Conservation (phyloP, 805 yeast genomes). For the Candida boleticola region DNA sequence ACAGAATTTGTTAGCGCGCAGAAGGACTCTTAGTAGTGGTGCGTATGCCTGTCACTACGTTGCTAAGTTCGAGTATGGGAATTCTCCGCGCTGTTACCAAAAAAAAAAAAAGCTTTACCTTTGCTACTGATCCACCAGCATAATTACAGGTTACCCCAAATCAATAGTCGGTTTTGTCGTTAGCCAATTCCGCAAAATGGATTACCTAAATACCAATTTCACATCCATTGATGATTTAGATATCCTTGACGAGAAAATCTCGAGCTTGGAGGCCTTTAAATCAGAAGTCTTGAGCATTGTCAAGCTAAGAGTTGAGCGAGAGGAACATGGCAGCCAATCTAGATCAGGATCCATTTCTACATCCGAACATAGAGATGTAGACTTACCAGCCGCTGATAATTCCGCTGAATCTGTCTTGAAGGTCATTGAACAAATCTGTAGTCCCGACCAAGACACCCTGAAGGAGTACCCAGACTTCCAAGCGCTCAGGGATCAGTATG, state of each 20-base stretch:
- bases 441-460: background rate
- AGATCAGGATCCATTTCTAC: background rate
- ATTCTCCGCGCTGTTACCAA: no score
- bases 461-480: no score
- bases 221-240: conserved; percentile 33
- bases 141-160: background rate
- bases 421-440: background rate
- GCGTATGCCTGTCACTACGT: no score
- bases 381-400: background rate
- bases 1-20: no score
- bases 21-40: no score
- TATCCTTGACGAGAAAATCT: conserved; percentile 22
- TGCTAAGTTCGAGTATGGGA: no score
- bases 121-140: no score
- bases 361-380: no score
- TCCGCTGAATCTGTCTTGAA: background rate
- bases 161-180: background rate
- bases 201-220: conserved; percentile 34
- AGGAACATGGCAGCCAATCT: conserved; percentile 1
- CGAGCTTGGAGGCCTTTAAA: conserved; percentile 20
- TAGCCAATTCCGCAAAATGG: no score
- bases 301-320: conserved; percentile 4
- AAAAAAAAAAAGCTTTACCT: no score
- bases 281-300: conserved; percentile 6
- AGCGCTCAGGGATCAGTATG: background rate